Percentiles rank a stretch among this genome's conserved stretches.
phyloP scores from a whole-genome alignment of 208 protist species.

The Pavlovales sp. region DNA sequence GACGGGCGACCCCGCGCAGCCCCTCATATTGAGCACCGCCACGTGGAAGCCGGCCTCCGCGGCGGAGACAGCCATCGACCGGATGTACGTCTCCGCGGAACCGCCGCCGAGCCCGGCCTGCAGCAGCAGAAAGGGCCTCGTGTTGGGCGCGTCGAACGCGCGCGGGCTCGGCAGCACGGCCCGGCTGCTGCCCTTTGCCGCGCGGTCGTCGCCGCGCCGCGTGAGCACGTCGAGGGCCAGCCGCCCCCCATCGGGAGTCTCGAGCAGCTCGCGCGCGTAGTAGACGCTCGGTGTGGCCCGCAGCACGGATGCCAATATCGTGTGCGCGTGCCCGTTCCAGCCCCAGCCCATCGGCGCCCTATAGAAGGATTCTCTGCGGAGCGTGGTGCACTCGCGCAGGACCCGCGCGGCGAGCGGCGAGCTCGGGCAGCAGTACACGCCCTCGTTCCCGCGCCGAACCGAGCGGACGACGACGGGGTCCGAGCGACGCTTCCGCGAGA shows the following conservation, averaged over 20 bases:
- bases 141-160: too few species aligned
- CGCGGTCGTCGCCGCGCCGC: not conserved
- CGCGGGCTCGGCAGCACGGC: not conserved
- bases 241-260: conserved; percentile 21
- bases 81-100: conserved; percentile 22
- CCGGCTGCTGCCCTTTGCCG: not conserved
- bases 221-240: conserved; percentile 27
- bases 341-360: not conserved
- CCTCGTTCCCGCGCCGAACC: too few species aligned
- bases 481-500: too few species aligned
- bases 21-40: conserved; percentile 31
- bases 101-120: conserved; percentile 25
- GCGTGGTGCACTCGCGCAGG: not conserved
- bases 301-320: not conserved
- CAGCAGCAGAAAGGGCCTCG: conserved; percentile 13
- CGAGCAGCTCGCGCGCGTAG: conserved; percentile 13
- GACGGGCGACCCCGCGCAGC: conserved; percentile 5
- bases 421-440: not conserved
- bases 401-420: not conserved
- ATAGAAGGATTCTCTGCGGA: not conserved
- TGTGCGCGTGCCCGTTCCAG: conserved; percentile 32
- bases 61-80: not conserved
- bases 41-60: not conserved
- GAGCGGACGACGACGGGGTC: too few species aligned
- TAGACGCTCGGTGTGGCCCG: not conserved